Conservation (phyloP, 352 stramenopile genomes). For the Phytophthora pinifolia region DNA sequence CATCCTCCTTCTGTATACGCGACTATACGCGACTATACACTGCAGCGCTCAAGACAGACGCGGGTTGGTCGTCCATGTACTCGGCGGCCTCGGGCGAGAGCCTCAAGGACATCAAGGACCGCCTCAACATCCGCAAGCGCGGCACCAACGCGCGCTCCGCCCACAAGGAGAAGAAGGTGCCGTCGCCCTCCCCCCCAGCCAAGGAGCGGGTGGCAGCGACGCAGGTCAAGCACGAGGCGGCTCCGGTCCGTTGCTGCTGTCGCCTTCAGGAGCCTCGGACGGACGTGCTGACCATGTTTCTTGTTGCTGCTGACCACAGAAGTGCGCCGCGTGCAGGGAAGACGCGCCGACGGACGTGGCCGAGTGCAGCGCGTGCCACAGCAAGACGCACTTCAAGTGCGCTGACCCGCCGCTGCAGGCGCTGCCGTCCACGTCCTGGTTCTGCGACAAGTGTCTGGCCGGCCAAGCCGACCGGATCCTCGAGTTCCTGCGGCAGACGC, state of each 20-base stretch:
- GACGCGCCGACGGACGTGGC: slow-evolving; percentile 45
- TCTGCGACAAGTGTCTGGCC: slow-evolving; percentile 57
- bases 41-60: slow-evolving; percentile 68
- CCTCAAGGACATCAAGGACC: slow-evolving; percentile 81
- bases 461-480: slow-evolving; percentile 60
- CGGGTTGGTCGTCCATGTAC: slow-evolving; percentile 83
- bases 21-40: slow-evolving; percentile 1
- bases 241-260: slow-evolving; percentile 23
- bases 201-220: slow-evolving; percentile 20
- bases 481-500: slow-evolving; percentile 66
- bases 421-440: slow-evolving; percentile 35
- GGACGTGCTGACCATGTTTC: slow-evolving; percentile 1
- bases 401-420: slow-evolving; percentile 35
- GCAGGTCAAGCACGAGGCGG: slow-evolving; percentile 22
- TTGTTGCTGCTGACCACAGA: slow-evolving; percentile 21
- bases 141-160: slow-evolving; percentile 54
- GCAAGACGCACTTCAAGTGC: slow-evolving; percentile 60
- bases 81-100: slow-evolving; percentile 61
- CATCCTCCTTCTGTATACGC: too few relatives aligned
- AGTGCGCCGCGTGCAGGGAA: slow-evolving; percentile 47
- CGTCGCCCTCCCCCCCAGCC: slow-evolving; percentile 19
- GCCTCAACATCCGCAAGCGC: slow-evolving; percentile 69
- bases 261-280: neutral
- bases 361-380: slow-evolving; percentile 59
- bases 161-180: slow-evolving; percentile 62